Percentiles rank a stretch among this genome's conserved stretches.
Evolutionary conservation across 2,329 filamentous ascomycete genomes (phyloP).

Genomic region (Apiospora pterosperma): DNA sequence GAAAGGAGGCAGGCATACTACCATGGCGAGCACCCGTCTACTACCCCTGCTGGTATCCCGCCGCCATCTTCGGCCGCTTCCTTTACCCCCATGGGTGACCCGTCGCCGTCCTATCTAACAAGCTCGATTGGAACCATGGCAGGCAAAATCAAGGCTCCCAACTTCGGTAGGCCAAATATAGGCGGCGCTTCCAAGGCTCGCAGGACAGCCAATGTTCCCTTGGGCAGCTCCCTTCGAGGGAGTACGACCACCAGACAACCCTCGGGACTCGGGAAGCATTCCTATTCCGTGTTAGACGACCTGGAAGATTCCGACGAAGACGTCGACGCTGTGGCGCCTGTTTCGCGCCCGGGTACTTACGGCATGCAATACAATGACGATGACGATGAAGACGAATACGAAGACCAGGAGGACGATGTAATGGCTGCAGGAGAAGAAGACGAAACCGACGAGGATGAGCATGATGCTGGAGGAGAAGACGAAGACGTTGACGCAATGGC

Average conservation of each 20-base stretch:
- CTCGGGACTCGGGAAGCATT: conserved; percentile 48
- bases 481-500: conserved; percentile 36
- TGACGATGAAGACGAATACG: conserved; percentile 29
- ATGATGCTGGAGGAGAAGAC: conserved; percentile 34
- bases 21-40: conserved; percentile 42
- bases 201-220: conserved; percentile 37
- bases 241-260: conserved; percentile 38
- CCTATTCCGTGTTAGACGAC: conserved; percentile 29
- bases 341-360: conserved; percentile 16
- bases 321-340: conserved; percentile 23
- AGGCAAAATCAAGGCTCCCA: conserved; percentile 32
- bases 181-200: conserved; percentile 24
- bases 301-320: conserved; percentile 33
- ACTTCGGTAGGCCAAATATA: conserved; percentile 32
- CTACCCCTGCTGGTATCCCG: conserved; percentile 50
- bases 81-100: conserved; percentile 55
- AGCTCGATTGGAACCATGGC: conserved; percentile 48
- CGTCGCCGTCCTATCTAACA: conserved; percentile 51
- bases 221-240: conserved; percentile 46
- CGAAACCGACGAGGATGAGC: conserved; percentile 27
- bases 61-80: conserved; percentile 47
- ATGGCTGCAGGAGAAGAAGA: conserved; percentile 24
- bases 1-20: conserved; percentile 37
- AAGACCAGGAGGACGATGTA: conserved; percentile 37
- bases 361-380: conserved; percentile 29